phyloP scores from a whole-genome alignment of 2,329 filamentous ascomycete genomes.

The Shiraia bambusicola region DNA sequence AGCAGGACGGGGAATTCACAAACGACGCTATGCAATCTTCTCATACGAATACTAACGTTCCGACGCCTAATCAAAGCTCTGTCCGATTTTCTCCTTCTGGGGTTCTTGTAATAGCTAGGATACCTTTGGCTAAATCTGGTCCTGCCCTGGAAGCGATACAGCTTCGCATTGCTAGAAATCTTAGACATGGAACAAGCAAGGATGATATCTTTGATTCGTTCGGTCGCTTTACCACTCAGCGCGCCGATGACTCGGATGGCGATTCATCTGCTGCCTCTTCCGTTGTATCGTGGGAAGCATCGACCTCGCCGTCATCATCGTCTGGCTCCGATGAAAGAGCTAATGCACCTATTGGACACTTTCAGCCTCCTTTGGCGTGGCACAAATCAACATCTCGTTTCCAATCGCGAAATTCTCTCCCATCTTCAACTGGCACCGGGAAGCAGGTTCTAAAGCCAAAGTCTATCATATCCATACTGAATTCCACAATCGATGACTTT shows the following conservation, averaged over 20 bases:
- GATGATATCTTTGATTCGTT: conserved; percentile 65
- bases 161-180: conserved; percentile 30
- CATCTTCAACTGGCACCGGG: conserved; percentile 33
- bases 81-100: conserved; percentile 60
- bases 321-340: conserved; percentile 44
- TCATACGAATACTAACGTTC: conserved; percentile 65
- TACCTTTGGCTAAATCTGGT: conserved; percentile 48
- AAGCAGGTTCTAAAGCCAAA: conserved; percentile 51
- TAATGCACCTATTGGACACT: conserved; percentile 46
- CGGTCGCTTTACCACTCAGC: conserved; percentile 48
- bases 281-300: conserved; percentile 38
- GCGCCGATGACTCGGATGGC: conserved; percentile 23
- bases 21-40: conserved; percentile 55
- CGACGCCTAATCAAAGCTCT: conserved; percentile 60
- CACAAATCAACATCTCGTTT: conserved; percentile 56
- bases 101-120: conserved; percentile 51
- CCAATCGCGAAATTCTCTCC: conserved; percentile 52
- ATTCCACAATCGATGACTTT: conserved; percentile 59
- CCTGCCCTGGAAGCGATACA: conserved; percentile 21
- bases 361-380: conserved; percentile 55
- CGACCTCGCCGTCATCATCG: conserved; percentile 42
- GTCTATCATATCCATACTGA: conserved; percentile 73
- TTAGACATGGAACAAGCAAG: conserved; percentile 30
- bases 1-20: conserved; percentile 55
- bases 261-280: conserved; percentile 32